phyloP scores from a whole-genome alignment of 2,329 filamentous ascomycete species.

The Amphichorda felina region DNA sequence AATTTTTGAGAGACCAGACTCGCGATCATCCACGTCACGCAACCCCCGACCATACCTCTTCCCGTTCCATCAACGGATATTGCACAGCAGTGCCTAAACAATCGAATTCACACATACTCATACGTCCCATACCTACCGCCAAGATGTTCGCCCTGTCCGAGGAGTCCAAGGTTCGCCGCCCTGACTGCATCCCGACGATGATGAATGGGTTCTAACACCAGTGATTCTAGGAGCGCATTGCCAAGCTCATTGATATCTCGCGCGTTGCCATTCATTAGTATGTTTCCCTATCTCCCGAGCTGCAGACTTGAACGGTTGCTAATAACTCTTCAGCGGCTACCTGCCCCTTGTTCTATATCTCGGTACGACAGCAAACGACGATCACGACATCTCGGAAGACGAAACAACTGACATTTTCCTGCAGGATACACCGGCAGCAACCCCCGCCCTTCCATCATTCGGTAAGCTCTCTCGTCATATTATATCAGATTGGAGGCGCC shows the following conservation, averaged over 20 bases:
- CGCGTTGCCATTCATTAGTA: constrained; percentile 95
- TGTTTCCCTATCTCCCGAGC: constrained; percentile 15
- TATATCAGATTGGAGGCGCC: neutral
- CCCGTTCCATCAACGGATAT: too few species aligned
- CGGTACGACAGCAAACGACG: constrained; percentile 42
- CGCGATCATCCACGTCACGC: neutral
- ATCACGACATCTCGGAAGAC: constrained; percentile 4
- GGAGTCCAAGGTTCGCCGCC: constrained; percentile 72
- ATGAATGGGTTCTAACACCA: constrained; percentile 1
- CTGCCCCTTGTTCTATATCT: constrained; percentile 94
- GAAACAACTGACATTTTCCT: constrained; percentile 13
- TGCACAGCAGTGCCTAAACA: too few species aligned
- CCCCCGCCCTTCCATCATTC: constrained; percentile 64
- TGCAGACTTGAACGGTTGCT: neutral
- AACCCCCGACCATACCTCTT: neutral
- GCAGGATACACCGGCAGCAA: constrained; percentile 88
- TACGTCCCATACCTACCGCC: constrained; percentile 7
- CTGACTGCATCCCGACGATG: neutral
- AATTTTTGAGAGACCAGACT: constrained; percentile 3
- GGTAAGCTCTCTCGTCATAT: constrained; percentile 23
- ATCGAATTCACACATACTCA: too few species aligned
- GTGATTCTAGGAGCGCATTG: constrained; percentile 74
- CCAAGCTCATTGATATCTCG: constrained; percentile 89
- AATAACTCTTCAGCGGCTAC: constrained; percentile 57
- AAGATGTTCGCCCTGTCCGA: constrained; percentile 68